Base-by-base conservation (phyloP, 2,329 filamentous ascomycete species). In the Blumeria hordei region DNA sequence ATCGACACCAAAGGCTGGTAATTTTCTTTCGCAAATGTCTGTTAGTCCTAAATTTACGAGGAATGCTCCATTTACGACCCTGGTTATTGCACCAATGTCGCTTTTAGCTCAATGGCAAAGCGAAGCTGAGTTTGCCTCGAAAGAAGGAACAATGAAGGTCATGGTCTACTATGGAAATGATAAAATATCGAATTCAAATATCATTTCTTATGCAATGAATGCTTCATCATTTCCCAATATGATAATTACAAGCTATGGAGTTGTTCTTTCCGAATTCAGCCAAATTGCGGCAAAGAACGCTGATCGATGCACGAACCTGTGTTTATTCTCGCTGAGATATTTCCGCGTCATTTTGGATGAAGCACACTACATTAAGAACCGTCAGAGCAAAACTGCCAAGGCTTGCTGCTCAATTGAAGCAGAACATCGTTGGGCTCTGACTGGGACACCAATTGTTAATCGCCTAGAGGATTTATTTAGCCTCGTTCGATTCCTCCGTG, bases 81-180 rank as follows among this genome's bases (percentile, higher is more conserved):
- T 98, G 2, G 90, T 98, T 0, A 76, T 98, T n/a, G 92, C 92
- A 0, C 92, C 92, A 1, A 96, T 95, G 80, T 96, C 92, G 9
- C 72, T 98, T 2, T 74, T 98, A n/a, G 78, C 90, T 0, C 92
- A 98, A 66, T 98, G 92, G 92, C 85, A 94, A 62, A 94, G 86
- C 63, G 92, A 98, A 70, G 86, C 88, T 0, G 80, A 88, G 61
- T 94, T 90, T 63, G 88, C 92, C 0, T 96, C 90, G 0, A 81
- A 82, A 59, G 75, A 83, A 10, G 88, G 88, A 2, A 85, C 85
- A 0, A 69, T 96, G 66, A 93, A 82, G 65, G 80, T 80, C 4
- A 77, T 94, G 63, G 77, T 98, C 11, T 98, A 98, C 68, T 96
- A 98, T 63, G 92, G 92, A 35, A 77, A 71, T 44, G 90, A 96